phyloP scores from a whole-genome alignment of 2,329 filamentous ascomycete genomes.

The Rhynchosporium agropyri region DNA sequence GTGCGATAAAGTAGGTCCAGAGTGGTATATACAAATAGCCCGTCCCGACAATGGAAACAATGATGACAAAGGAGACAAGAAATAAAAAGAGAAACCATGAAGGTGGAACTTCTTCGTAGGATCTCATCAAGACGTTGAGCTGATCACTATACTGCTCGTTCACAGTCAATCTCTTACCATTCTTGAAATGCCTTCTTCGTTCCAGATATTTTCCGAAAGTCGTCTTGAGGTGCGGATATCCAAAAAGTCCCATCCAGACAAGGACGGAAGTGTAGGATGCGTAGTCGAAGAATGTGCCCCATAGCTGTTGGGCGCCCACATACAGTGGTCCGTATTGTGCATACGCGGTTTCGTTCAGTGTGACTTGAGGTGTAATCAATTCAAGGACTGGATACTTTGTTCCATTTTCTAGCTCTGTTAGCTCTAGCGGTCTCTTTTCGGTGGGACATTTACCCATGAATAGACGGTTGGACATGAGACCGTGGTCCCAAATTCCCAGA shows the following conservation, averaged over 20 bases:
- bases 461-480: slow-evolving; percentile 61
- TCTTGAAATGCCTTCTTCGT: slow-evolving; percentile 39
- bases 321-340: slow-evolving; percentile 56
- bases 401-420: slow-evolving; percentile 38
- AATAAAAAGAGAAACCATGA: slow-evolving; percentile 62
- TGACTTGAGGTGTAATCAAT: slow-evolving; percentile 43
- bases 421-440: not conserved
- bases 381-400: slow-evolving; percentile 43
- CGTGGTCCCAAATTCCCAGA: slow-evolving; percentile 53
- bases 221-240: slow-evolving; percentile 51
- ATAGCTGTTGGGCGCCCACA: slow-evolving; percentile 59
- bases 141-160: slow-evolving; percentile 61
- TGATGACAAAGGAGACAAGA: slow-evolving; percentile 49
- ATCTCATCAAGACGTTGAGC: slow-evolving; percentile 59
- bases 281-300: slow-evolving; percentile 63
- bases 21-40: slow-evolving; percentile 60
- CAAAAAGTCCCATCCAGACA: slow-evolving; percentile 61
- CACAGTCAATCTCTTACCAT: slow-evolving; percentile 43
- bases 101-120: slow-evolving; percentile 59
- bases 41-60: slow-evolving; percentile 54
- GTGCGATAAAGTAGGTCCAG: slow-evolving; percentile 61
- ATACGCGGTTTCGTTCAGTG: slow-evolving; percentile 47
- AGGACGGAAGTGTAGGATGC: slow-evolving; percentile 60
- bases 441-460: slow-evolving; percentile 48
- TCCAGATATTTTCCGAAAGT: slow-evolving; percentile 50